Conservation (phyloP, 2,329 filamentous ascomycete species). For the Gremmenia infestans region DNA sequence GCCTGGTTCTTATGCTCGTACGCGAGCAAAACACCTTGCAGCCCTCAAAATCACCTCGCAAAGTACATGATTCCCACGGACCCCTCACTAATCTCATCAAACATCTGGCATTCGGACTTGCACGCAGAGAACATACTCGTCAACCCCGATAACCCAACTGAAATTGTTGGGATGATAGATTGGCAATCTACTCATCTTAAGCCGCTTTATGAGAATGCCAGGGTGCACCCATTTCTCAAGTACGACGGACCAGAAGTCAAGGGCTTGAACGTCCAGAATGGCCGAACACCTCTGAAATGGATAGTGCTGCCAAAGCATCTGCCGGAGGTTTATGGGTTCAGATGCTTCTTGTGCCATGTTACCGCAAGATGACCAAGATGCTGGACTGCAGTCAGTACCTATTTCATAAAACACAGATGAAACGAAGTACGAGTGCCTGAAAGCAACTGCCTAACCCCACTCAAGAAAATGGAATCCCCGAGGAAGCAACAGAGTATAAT, state of each 20-base stretch:
- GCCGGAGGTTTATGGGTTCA: no score
- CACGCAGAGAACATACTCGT: constrained; percentile 12
- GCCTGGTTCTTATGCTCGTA: constrained; percentile 1
- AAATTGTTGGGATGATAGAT: constrained; percentile 10
- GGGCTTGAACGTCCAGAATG: neutral
- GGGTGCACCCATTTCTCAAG: neutral
- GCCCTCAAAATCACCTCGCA: constrained; percentile 1
- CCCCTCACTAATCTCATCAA: neutral
- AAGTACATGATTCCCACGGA: constrained; percentile 2
- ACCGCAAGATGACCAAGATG: no score
- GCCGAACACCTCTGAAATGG: neutral
- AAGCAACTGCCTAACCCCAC: no score
- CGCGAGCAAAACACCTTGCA: neutral
- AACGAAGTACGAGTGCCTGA: no score
- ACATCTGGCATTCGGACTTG: constrained; percentile 10
- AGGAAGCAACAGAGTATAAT: no score
- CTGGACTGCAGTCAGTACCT: no score
- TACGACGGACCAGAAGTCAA: neutral
- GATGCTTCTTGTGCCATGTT: no score
- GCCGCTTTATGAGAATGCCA: constrained; percentile 3
- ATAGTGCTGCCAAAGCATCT: no score
- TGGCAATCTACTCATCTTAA: constrained; percentile 5
- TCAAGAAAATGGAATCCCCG: no score
- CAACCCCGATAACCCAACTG: constrained; percentile 5
- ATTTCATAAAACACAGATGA: no score